Percentiles rank a stretch among this genome's conserved stretches.
phyloP scores from a whole-genome alignment of 2,329 filamentous ascomycete species.

The Fusarium pininemorale region DNA sequence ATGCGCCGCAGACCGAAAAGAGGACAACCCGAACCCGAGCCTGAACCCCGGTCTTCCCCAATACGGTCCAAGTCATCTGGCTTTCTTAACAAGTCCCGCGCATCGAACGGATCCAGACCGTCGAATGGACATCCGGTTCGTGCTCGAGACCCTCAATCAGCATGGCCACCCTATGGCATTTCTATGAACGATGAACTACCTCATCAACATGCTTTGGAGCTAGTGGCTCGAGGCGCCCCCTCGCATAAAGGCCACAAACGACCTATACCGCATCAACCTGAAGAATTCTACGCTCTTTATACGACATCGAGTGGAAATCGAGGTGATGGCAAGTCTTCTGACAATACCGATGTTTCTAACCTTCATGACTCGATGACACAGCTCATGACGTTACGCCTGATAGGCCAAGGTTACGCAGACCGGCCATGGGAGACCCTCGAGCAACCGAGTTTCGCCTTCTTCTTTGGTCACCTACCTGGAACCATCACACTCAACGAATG shows the following conservation, averaged over 20 bases:
- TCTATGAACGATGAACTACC: constrained; percentile 60
- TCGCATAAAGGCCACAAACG: constrained; percentile 64
- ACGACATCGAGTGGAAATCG: constrained; percentile 58
- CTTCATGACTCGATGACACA: constrained; percentile 65
- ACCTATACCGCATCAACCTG: constrained; percentile 62
- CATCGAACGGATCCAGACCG: constrained; percentile 24
- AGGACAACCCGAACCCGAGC: constrained; percentile 46
- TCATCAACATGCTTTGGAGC: constrained; percentile 63
- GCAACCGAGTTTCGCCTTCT: constrained; percentile 76
- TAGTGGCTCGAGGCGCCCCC: constrained; percentile 67
- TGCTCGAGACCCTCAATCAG: constrained; percentile 51
- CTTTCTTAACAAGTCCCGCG: constrained; percentile 26
- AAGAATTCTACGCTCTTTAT: constrained; percentile 66
- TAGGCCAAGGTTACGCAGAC: constrained; percentile 53
- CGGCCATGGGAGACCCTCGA: constrained; percentile 77
- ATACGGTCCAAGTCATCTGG: constrained; percentile 27
- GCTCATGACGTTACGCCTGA: constrained; percentile 64
- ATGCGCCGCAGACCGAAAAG: constrained; percentile 55
- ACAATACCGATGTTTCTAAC: constrained; percentile 58
- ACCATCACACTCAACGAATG: constrained; percentile 79
- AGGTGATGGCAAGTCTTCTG: constrained; percentile 49
- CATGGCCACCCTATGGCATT: constrained; percentile 67
- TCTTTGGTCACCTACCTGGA: constrained; percentile 71
- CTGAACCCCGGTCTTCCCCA: constrained; percentile 24
- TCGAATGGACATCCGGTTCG: constrained; percentile 32